These are phyloP conservation scores for Cenchrus americanus DNA, from an alignment of 176 grass and related monocot species.

Conservation along the genomic window DNA sequence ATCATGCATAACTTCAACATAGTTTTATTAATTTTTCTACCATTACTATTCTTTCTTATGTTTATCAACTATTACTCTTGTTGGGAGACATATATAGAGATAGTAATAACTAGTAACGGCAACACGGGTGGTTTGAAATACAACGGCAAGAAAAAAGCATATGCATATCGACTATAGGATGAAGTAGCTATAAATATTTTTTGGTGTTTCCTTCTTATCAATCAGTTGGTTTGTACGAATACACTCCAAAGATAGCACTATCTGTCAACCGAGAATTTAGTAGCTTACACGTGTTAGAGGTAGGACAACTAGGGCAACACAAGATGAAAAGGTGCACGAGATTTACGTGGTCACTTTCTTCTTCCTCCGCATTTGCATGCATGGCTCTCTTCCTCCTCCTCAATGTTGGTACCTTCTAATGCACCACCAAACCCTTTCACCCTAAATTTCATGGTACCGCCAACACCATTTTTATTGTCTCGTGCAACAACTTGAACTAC, in stretches of 20 bases:
- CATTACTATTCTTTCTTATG: too few species aligned
- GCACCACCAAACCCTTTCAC: neutral
- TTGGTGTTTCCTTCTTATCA: neutral
- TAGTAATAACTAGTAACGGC: too few species aligned
- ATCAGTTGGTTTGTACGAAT: neutral
- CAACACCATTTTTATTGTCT: fast-evolving
- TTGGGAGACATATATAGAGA: too few species aligned
- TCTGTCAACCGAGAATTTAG: neutral
- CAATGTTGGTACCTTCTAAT: too few species aligned
- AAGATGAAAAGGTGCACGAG: neutral
- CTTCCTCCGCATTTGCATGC: too few species aligned
- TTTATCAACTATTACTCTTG: too few species aligned
- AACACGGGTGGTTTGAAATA: too few species aligned
- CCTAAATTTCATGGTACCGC: too few species aligned
- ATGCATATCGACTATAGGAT: neutral
- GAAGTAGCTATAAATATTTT: neutral
- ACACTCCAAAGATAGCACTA: too few species aligned
- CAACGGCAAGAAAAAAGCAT: too few species aligned
- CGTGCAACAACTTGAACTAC: neutral
- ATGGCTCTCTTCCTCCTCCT: neutral
- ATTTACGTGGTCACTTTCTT: neutral
- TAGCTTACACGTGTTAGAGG: neutral
- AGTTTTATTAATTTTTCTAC: too few species aligned
- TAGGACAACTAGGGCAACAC: neutral
- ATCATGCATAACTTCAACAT: neutral